Conservation (phyloP, 805 yeast species). For the Spencermartinsiella europaea region DNA sequence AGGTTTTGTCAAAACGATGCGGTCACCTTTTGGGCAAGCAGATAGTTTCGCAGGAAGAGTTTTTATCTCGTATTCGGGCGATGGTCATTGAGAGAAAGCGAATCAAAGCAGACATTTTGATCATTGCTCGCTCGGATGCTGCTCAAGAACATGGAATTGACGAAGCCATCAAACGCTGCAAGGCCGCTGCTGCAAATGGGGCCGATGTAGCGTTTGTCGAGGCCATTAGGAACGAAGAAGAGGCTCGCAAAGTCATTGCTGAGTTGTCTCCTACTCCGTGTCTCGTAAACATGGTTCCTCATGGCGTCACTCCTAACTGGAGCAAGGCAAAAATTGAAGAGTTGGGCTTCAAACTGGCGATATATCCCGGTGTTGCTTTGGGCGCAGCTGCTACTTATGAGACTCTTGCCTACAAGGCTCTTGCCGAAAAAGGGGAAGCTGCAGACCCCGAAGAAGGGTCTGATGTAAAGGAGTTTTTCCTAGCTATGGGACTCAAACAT, state of each 20-base stretch:
- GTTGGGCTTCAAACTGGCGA: constrained; percentile 10
- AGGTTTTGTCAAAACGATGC: constrained; percentile 9
- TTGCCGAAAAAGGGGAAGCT: constrained; percentile 2
- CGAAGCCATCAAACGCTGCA: constrained; percentile 9
- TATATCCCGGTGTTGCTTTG: constrained; percentile 6
- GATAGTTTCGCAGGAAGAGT: constrained; percentile 8
- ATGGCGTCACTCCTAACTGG: constrained; percentile 10
- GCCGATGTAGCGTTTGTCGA: constrained; percentile 14
- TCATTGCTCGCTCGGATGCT: constrained; percentile 10
- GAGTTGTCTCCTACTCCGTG: constrained; percentile 8
- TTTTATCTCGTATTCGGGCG: constrained; percentile 7
- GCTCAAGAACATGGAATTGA: constrained; percentile 7
- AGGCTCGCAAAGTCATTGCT: constrained; percentile 4
- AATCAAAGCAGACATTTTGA: constrained; percentile 7
- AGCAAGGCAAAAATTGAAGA: constrained; percentile 1
- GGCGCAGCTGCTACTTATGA: constrained; percentile 4
- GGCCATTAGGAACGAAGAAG: constrained; percentile 9
- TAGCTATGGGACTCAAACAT: constrained; percentile 3
- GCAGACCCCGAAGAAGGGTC: not conserved
- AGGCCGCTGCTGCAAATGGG: constrained; percentile 5
- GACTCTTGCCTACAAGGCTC: not conserved
- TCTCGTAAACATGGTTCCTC: constrained; percentile 6
- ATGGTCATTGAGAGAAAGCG: constrained; percentile 10
- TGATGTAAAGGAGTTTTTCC: constrained; percentile 7
- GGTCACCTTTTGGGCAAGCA: constrained; percentile 12